Conservation (phyloP, 768 basidiomycete genomes). For the Serendipita sp. region DNA sequence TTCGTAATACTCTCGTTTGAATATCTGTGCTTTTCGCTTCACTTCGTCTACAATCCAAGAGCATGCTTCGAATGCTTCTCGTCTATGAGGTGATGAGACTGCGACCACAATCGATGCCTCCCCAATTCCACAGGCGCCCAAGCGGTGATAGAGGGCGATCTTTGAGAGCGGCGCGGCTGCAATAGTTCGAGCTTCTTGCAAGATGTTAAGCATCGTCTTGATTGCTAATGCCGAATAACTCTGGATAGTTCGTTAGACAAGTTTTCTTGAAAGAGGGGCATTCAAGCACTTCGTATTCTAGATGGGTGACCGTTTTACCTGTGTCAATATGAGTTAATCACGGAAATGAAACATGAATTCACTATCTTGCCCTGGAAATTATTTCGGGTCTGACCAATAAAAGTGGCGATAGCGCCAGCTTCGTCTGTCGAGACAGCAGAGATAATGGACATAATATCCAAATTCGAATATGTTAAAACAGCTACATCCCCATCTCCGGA, state of each 20-base stretch:
- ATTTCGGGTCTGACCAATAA: slow-evolving; percentile 77
- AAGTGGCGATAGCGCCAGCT: slow-evolving; percentile 59
- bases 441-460: slow-evolving; percentile 45
- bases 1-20: slow-evolving; percentile 84
- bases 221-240: slow-evolving; percentile 69
- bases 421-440: slow-evolving; percentile 42
- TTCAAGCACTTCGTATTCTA: slow-evolving; percentile 37
- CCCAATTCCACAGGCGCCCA: slow-evolving; percentile 63
- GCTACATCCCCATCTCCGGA: neutral
- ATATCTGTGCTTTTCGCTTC: slow-evolving; percentile 70
- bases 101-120: slow-evolving; percentile 74
- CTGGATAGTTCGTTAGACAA: slow-evolving; percentile 22
- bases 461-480: slow-evolving; percentile 35
- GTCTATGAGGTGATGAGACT: slow-evolving; percentile 70
- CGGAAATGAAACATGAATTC: neutral
- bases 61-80: slow-evolving; percentile 63
- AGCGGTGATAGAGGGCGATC: slow-evolving; percentile 46
- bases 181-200: slow-evolving; percentile 27
- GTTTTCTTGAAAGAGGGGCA: neutral
- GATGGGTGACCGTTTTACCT: slow-evolving; percentile 54
- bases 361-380: slow-evolving; percentile 52
- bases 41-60: slow-evolving; percentile 76
- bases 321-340: neutral
- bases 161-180: slow-evolving; percentile 25
- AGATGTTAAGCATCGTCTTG: slow-evolving; percentile 53